Conservation (phyloP, 2,329 filamentous ascomycete genomes). For the Plectosphaerella sp. region DNA sequence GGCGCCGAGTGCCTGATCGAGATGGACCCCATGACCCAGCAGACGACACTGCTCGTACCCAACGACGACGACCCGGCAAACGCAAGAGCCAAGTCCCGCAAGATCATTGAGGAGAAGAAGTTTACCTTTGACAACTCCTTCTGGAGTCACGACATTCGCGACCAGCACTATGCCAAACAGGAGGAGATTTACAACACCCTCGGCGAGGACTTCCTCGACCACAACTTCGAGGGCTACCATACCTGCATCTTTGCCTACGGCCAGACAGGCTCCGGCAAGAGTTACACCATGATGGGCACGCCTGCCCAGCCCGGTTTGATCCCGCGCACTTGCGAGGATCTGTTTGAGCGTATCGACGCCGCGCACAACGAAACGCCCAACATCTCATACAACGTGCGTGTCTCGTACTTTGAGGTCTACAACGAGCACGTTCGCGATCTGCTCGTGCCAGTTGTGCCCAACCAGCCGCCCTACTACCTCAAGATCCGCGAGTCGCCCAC, state of each 20-base stretch:
- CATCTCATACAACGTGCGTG: conserved; percentile 93
- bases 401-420: conserved; percentile 99
- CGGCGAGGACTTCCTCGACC: conserved; percentile 94
- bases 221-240: conserved; percentile 99
- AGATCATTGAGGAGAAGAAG: conserved; percentile 76
- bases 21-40: conserved; percentile 86
- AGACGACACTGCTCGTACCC: conserved; percentile 75
- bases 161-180: conserved; percentile 85
- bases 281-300: conserved; percentile 96
- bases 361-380: conserved; percentile 75
- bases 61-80: conserved; percentile 48
- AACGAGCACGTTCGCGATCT: conserved; percentile 98
- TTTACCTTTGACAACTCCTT: conserved; percentile 99
- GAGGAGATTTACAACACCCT: conserved; percentile 91
- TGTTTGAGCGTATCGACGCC: conserved; percentile 88
- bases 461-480: conserved; percentile 81
- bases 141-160: conserved; percentile 81
- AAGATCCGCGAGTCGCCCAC: conserved; percentile 95
- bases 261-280: conserved; percentile 96
- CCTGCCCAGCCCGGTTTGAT: conserved; percentile 85
- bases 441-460: conserved; percentile 66
- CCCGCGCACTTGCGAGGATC: conserved; percentile 88
- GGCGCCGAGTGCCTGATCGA: conserved; percentile 79
- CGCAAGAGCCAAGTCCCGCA: conserved; percentile 60
- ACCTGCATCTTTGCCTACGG: conserved; percentile 99